Evolutionary conservation across 129 eudicot species (phyloP).

Genomic region (Daucus carota): DH1_v3.0 NC_030385.2:32194501-32195000

Average conservation of each 20-base stretch:
- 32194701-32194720: constrained; percentile 70
- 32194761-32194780: not conserved
- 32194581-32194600: not conserved
- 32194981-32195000: constrained; percentile 16
- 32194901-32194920: constrained; percentile 67
- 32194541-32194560: constrained; percentile 65
- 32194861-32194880: not conserved
- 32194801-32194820: no score
- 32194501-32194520: constrained; percentile 91
- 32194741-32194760: constrained; percentile 20
- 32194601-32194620: not conserved
- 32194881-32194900: not conserved
- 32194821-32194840: not conserved
- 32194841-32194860: not conserved
- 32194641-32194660: not conserved
- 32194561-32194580: constrained; percentile 46
- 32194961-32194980: constrained; percentile 73
- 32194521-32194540: constrained; percentile 84
- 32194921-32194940: constrained; percentile 88
- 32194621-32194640: not conserved
- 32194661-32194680: constrained; percentile 70
- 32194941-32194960: constrained; percentile 78
- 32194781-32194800: not conserved
- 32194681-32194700: constrained; percentile 88
- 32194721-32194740: constrained; percentile 80